These are phyloP conservation scores for Boletus subcaerulescens DNA, from an alignment of 768 basidiomycete genomes.

Conservation along the genomic window DNA sequence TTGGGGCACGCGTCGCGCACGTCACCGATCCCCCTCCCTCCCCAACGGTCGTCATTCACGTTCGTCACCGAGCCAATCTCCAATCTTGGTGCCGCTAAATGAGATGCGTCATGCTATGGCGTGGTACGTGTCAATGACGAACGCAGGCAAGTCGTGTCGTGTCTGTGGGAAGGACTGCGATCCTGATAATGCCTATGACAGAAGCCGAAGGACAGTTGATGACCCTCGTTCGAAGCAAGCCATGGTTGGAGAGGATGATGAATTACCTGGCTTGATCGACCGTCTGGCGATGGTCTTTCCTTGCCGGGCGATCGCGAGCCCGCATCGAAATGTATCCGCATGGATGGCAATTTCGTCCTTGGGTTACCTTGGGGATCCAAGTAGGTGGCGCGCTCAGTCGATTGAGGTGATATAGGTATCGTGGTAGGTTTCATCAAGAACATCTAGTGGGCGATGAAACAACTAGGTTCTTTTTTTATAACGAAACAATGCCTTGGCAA, in stretches of 20 bases:
- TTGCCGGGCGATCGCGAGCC: not conserved
- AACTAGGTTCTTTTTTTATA: not conserved
- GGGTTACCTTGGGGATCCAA: not conserved
- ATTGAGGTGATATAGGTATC: not conserved
- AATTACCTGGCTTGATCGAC: not conserved
- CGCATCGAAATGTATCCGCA: not conserved
- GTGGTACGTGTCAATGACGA: slow-evolving; percentile 11
- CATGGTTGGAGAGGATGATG: not conserved
- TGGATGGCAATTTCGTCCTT: not conserved
- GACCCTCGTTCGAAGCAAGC: slow-evolving; percentile 1
- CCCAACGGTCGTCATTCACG: not conserved
- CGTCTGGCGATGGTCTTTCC: slow-evolving; percentile 1
- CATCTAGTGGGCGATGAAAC: not conserved
- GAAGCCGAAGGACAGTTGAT: slow-evolving; percentile 5
- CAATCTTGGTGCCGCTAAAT: slow-evolving; percentile 8
- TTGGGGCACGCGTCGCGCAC: slow-evolving; percentile 11
- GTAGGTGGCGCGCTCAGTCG: not conserved
- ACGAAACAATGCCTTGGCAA: not conserved
- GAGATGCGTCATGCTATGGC: slow-evolving; percentile 22
- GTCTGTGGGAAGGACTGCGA: not conserved
- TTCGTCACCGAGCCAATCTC: slow-evolving; percentile 15
- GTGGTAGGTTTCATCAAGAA: slow-evolving; percentile 6
- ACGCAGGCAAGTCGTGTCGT: not conserved
- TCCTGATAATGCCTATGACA: not conserved
- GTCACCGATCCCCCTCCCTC: slow-evolving; percentile 9